A percentile compares a stretch with the other conserved stretches of the same genome.
Conservation (phyloP, 2,329 filamentous ascomycete genomes). For the Dissoconium aciculare region DNA sequence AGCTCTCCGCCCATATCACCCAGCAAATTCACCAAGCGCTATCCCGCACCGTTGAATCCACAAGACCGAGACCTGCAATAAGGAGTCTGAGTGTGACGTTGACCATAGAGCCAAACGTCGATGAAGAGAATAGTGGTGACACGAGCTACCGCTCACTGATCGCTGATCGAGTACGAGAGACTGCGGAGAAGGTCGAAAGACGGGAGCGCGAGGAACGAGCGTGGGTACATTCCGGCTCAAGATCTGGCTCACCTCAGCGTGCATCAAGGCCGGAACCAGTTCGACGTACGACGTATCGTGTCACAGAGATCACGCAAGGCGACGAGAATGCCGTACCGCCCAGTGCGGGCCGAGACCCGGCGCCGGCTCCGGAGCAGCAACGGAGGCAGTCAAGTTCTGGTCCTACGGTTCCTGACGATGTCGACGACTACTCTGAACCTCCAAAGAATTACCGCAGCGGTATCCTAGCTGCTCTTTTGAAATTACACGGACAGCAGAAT, state of each 20-base stretch:
- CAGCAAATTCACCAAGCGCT: slow-evolving; percentile 18
- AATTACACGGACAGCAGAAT: slow-evolving; percentile 42
- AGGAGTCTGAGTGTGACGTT: slow-evolving; percentile 8
- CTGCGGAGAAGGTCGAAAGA: slow-evolving; percentile 23
- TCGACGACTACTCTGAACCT: slow-evolving; percentile 48
- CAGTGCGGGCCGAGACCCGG: too few species aligned
- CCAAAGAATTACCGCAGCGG: slow-evolving; percentile 58
- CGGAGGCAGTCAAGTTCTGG: too few species aligned
- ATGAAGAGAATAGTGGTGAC: slow-evolving; percentile 14
- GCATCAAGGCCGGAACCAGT: slow-evolving; percentile 2
- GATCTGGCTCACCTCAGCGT: slow-evolving; percentile 17
- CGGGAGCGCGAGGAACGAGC: slow-evolving; percentile 19
- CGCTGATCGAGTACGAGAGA: slow-evolving; percentile 17
- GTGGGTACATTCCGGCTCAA: slow-evolving; percentile 18
- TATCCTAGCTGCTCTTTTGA: slow-evolving; percentile 57
- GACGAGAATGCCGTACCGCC: too few species aligned
- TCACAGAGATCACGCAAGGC: slow-evolving; percentile 17
- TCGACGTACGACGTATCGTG: slow-evolving; percentile 1
- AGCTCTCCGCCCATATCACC: slow-evolving; percentile 20
- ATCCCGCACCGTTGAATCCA: slow-evolving; percentile 10
- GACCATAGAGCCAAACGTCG: slow-evolving; percentile 7
- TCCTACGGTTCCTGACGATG: slow-evolving; percentile 1
- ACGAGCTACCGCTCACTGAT: slow-evolving; percentile 10
- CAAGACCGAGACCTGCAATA: slow-evolving; percentile 20
- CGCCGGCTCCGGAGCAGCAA: slow-evolving; percentile 8